Percentiles rank a stretch among this genome's conserved stretches.
These are phyloP conservation scores for Sparassis latifolia DNA, from an alignment of 1,284 basidiomycete species.

Conservation along the genomic window DNA sequence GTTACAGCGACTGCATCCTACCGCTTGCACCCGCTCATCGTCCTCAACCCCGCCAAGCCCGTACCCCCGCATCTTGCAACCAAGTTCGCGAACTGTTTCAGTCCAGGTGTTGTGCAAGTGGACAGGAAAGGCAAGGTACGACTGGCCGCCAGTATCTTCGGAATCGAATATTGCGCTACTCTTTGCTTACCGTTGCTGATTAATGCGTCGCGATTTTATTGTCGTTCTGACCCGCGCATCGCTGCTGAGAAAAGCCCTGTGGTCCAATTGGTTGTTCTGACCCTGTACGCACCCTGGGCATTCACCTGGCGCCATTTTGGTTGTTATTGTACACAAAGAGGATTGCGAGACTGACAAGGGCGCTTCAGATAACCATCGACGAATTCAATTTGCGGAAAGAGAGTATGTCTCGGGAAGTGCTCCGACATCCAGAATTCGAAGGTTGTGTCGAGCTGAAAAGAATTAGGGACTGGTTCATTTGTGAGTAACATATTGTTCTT, in stretches of 20 bases:
- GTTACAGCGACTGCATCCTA: conserved; percentile 89
- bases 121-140: conserved; percentile 28
- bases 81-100: conserved; percentile 87
- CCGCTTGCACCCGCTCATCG: conserved; percentile 85
- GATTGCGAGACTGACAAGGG: too few species aligned
- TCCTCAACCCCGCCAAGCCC: conserved; percentile 63
- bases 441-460: conserved; percentile 81
- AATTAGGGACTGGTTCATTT: conserved; percentile 92
- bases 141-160: not conserved
- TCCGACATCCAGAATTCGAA: conserved; percentile 89
- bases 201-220: too few species aligned
- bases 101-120: conserved; percentile 82
- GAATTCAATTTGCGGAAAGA: conserved; percentile 72
- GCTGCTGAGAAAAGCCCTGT: too few species aligned
- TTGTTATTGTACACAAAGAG: too few species aligned
- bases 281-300: too few species aligned
- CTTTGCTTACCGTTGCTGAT: too few species aligned
- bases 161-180: not conserved
- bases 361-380: conserved; percentile 45
- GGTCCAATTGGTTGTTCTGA: too few species aligned
- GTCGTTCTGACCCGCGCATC: too few species aligned
- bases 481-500: conserved; percentile 37
- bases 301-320: too few species aligned
- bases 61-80: conserved; percentile 57
- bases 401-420: conserved; percentile 88